Base-by-base conservation (phyloP, 768 basidiomycete species). In the Heimioporus sp. region DNA sequence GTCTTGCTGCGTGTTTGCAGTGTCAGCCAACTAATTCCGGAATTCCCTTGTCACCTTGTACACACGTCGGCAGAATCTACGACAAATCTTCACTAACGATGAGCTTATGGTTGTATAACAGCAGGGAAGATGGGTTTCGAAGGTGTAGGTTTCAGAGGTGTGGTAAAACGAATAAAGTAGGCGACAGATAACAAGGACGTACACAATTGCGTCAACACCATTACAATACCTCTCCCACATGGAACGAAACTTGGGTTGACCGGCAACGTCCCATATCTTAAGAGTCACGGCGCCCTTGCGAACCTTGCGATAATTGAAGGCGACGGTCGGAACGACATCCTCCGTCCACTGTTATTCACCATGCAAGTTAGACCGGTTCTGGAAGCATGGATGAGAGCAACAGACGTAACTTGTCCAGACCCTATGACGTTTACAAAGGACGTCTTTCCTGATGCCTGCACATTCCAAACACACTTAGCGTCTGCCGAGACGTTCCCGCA, bases 191-290 rank as follows among this genome's bases (percentile, higher is more conserved):
- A 31, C 30, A 46, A 63, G 45, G 31, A 60, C 88, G 62, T 67
- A 95, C 92, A 96, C 81, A 34, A 97, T 85, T 21, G 94, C 94
- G 64, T 96, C 92, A 1, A 92, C 92, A 10, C 93, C 94, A 55
- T 86, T 82, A 70, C 92, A 94, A 69, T 96, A 97, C 40, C 94
- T 78, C 69, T 94, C 92, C 91, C 92, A 97, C 86, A 95, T 93
- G 34, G 90, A 90, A 40, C 94, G 83, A 66, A 95, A 97, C 66
- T 90, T 92, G 7, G 92, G 89, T 73, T 96, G 93, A 30, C 92
- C 92, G 55, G 93, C 93, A 36, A 97, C 90, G 68, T 97, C 94
- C 94, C 94, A 97, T 43, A 97, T 84, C 68, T 93, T 96, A 64
- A 97, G 74, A 1, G 90, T 92, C 1, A 96, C 85, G 53, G 92